Base-by-base conservation (phyloP, 2,329 filamentous ascomycete species). In the Pseudogymnoascus sp. region DNA sequence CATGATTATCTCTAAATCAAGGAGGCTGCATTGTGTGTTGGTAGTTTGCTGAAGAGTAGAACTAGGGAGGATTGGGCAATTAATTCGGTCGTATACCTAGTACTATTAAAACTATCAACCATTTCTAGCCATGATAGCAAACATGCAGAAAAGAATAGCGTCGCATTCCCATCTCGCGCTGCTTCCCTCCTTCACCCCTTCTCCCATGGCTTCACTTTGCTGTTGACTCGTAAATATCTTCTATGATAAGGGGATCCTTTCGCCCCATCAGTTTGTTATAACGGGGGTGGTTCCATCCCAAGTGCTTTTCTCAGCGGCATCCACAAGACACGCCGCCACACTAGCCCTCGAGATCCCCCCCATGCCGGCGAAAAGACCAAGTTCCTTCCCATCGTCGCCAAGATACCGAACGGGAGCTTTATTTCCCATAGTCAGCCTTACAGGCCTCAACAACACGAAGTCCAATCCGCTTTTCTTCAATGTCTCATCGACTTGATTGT, bases 251-350 rank as follows among this genome's bases (percentile, higher is more conserved):
- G 23, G 28, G 23, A 15, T 3, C 41, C 12, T 18, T 3, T 5
- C 2, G 13, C 37, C 9, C 19, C 34, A 45, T 67, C 65, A 75
- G 61, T 79, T 78, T 7, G 74, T 71, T 56, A 81, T 74, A 2
- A 81, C 76, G 3, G 78, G 77, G 1, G 76, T 72, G 30, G 59
- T 72, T 12, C 73, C 69, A 65, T 77, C 71, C 74, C 75, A 81
- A 3, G 71, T 68, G 4, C 65, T 63, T 30, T 65, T 71, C 67
- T 76, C 75, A 1, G 70, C 74, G 1, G 73, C 76, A 62, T 76
- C 72, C 6, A 80, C 71, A 64, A 80, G 64, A 67, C 76, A 81
- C 19, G 62, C 66, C 7, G 76, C 78, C 9, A 81, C 74, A 63
- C 76, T 79, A 23, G 65, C 33, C 45, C 64, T 62, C 9, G 64